Base-by-base conservation (phyloP, 2,329 filamentous ascomycete genomes). In the Elsinoe ampelina region DNA sequence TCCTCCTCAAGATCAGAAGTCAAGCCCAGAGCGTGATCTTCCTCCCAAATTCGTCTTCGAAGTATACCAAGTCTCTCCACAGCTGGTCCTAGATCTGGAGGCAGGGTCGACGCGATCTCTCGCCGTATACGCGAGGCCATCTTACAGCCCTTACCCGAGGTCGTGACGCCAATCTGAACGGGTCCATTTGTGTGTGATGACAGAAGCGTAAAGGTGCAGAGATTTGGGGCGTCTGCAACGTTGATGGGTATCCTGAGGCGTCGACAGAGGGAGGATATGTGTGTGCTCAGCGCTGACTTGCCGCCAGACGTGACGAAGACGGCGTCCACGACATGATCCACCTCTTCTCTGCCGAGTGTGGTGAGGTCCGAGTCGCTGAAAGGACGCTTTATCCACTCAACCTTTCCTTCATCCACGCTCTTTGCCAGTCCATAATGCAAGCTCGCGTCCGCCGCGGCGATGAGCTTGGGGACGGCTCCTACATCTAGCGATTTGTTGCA, bases 81-180 rank as follows among this genome's bases (percentile, higher is more conserved):
- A 0, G 92, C 89, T 17, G 72, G 70, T 5, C 93, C 93, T 5
- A 97, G 78, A 15, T 86, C 79, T 1, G 77, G 69, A 0, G 93
- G 93, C 2, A 98, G 77, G 0, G 84, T 82, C 0, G 90, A 80
- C 1, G 89, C 87, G 59, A 98, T 87, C 66, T 97, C 93, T 57
- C 93, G 81, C 13, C 91, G 83, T 64, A 98, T 89, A 22, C 93
- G 81, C 8, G 89, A 89, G 5, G 93, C 89, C 30, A 98, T 80
- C 72, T 95, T 96, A 75, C 93, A 97, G 1, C 93, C 93, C 64
- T 87, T 85, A 17, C 93, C 92, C 58, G 95, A 96, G 0, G 93
- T 97, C 2, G 93, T 97, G 58, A 98, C 87, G 60, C 93, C 93
- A 59, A 98, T 86, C 68, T 97, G 93, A 39, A 98, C 77, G 8